Evolutionary conservation across 192 early-diverging fungal genomes (phyloP).

Genomic region (Endogone sp.): DNA sequence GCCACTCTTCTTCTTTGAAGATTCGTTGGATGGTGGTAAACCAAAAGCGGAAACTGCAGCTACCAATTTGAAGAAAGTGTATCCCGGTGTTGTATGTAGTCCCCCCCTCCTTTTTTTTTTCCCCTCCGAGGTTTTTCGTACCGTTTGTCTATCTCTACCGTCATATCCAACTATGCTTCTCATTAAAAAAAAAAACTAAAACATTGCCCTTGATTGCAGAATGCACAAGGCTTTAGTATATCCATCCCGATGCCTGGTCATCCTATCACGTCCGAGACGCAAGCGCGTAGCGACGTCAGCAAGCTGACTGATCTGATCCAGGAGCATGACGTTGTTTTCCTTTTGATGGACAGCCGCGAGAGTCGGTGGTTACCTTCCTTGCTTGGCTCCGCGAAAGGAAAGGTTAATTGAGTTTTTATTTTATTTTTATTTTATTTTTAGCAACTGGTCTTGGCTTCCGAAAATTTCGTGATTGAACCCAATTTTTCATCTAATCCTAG

Average conservation of each 20-base stretch:
- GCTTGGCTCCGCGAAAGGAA: constrained; percentile 66
- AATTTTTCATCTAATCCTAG: constrained; percentile 18
- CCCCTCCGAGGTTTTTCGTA: too few species aligned
- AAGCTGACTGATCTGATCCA: constrained; percentile 62
- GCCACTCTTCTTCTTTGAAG: constrained; percentile 87
- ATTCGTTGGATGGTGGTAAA: constrained; percentile 81
- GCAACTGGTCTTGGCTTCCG: neutral
- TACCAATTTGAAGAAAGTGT: constrained; percentile 62
- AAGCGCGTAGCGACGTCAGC: constrained; percentile 39
- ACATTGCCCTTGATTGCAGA: too few species aligned
- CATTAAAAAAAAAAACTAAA: neutral
- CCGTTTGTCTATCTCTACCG: neutral
- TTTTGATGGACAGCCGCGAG: constrained; percentile 94
- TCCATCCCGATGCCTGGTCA: constrained; percentile 99
- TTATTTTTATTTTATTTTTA: neutral
- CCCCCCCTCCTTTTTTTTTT: constrained; percentile 6
- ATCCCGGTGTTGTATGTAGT: constrained; percentile 76
- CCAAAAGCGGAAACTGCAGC: constrained; percentile 89
- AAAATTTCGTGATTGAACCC: neutral
- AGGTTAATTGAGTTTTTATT: too few species aligned
- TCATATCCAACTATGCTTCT: neutral
- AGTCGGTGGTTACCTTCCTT: constrained; percentile 94
- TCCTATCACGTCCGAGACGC: constrained; percentile 39
- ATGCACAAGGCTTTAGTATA: constrained; percentile 62
- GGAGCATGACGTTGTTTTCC: constrained; percentile 80